These are phyloP conservation scores for Phytophthora citrophthora DNA, from an alignment of 352 stramenopile species.

Conservation along the genomic window DNA sequence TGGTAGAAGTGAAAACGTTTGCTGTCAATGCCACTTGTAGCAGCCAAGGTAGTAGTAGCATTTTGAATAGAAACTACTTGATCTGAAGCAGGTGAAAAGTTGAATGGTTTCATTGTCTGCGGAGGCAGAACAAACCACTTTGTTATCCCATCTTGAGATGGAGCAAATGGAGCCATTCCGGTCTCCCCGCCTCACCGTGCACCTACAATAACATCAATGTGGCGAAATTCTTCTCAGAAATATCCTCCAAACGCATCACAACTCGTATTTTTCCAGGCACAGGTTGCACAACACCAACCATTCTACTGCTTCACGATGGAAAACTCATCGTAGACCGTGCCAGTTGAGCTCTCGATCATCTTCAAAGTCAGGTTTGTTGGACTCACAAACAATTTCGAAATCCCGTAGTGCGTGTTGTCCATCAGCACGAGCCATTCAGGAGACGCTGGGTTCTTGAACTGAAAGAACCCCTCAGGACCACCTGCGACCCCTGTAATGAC, in stretches of 20 bases:
- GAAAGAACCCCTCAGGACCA: constrained; percentile 35
- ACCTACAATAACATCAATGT: too few relatives aligned
- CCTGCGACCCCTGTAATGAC: constrained; percentile 49
- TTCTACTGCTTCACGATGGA: constrained; percentile 10
- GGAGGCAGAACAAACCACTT: too few relatives aligned
- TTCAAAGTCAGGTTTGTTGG: constrained; percentile 40
- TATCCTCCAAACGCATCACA: too few relatives aligned
- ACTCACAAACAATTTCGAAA: constrained; percentile 34
- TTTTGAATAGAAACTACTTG: neutral
- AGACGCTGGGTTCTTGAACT: constrained; percentile 25
- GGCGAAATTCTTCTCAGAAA: too few relatives aligned
- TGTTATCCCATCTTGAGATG: too few relatives aligned
- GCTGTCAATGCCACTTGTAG: neutral
- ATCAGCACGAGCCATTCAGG: constrained; percentile 41
- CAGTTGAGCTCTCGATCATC: constrained; percentile 34
- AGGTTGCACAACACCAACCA: too few relatives aligned
- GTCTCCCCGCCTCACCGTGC: constrained; percentile 2
- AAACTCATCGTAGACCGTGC: constrained; percentile 44
- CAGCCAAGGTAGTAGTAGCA: neutral
- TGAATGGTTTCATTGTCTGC: too few relatives aligned
- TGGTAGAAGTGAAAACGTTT: neutral
- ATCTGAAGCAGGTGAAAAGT: too few relatives aligned
- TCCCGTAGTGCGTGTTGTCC: constrained; percentile 44
- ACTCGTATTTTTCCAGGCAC: too few relatives aligned
- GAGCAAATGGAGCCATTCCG: too few relatives aligned